These are phyloP conservation scores for Wickerhamomyces subpelliculosus DNA, from an alignment of 805 yeast genomes.

Conservation along the genomic window DNA sequence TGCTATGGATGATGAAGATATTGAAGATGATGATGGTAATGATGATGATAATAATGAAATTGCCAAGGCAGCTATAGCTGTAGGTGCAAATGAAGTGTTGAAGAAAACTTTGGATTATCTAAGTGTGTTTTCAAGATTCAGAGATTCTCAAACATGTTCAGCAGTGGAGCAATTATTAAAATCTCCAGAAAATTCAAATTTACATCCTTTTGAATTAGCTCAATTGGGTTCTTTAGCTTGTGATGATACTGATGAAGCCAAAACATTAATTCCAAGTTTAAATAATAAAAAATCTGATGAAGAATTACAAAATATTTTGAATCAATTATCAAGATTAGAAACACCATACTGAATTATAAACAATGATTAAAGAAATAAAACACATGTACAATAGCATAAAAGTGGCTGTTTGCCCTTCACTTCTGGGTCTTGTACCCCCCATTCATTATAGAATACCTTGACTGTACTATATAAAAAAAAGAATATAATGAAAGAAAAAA, in stretches of 20 bases:
- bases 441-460: too few relatives aligned
- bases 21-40: conserved; percentile 18
- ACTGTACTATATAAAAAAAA: neutral
- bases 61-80: conserved; percentile 45
- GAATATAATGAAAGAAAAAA: neutral
- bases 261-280: conserved; percentile 86
- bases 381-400: neutral
- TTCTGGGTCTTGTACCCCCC: too few relatives aligned
- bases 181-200: conserved; percentile 60
- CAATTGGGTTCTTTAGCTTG: conserved; percentile 84
- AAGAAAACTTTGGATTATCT: conserved; percentile 88
- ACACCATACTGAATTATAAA: conserved; percentile 27
- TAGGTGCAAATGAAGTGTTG: conserved; percentile 79
- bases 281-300: conserved; percentile 75
- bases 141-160: conserved; percentile 85
- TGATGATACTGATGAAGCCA: conserved; percentile 96
- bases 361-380: too few relatives aligned
- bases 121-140: conserved; percentile 80
- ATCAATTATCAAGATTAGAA: conserved; percentile 71
- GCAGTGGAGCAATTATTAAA: conserved; percentile 86
- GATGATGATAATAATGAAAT: conserved; percentile 27
- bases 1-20: conserved; percentile 24
- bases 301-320: conserved; percentile 79
- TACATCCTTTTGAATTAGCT: conserved; percentile 95
- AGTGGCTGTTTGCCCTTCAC: too few relatives aligned